Evolutionary conservation across 306 rosid genomes (phyloP).

Genomic region (Oxytropis ochrocephala): DNA sequence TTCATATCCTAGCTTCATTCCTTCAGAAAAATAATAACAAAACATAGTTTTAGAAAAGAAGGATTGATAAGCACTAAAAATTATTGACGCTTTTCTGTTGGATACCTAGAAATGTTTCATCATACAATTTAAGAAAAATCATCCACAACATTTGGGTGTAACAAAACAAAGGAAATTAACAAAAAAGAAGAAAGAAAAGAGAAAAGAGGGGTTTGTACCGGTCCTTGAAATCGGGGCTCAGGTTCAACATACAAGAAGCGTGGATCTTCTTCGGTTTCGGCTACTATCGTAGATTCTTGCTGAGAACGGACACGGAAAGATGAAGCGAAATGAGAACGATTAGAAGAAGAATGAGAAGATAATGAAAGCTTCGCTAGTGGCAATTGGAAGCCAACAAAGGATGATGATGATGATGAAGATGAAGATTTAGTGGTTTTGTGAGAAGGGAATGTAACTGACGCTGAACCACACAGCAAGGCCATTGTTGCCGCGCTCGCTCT

Average conservation of each 20-base stretch:
- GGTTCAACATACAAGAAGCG: slow-evolving; percentile 77
- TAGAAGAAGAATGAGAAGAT: slow-evolving; percentile 14
- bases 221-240: slow-evolving; percentile 73
- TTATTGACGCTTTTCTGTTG: background rate
- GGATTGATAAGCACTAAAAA: background rate
- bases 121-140: background rate
- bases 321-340: slow-evolving; percentile 23
- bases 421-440: background rate
- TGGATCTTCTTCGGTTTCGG: slow-evolving; percentile 23
- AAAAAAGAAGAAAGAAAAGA: background rate
- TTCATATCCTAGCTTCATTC: background rate
- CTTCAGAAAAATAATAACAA: background rate
- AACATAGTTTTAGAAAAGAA: background rate
- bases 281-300: slow-evolving; percentile 24
- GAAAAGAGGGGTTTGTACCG: slow-evolving; percentile 31
- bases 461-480: slow-evolving; percentile 37
- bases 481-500: background rate
- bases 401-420: slow-evolving; percentile 10
- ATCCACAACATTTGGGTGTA: background rate
- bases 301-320: slow-evolving; percentile 36
- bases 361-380: slow-evolving; percentile 26
- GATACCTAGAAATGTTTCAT: background rate
- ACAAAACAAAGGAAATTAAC: background rate
- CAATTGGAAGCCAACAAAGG: slow-evolving; percentile 32
- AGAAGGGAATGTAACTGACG: slow-evolving; percentile 30